These are phyloP conservation scores for Wickerhamomyces tratensis DNA, from an alignment of 805 yeast genomes.

Conservation along the genomic window DNA sequence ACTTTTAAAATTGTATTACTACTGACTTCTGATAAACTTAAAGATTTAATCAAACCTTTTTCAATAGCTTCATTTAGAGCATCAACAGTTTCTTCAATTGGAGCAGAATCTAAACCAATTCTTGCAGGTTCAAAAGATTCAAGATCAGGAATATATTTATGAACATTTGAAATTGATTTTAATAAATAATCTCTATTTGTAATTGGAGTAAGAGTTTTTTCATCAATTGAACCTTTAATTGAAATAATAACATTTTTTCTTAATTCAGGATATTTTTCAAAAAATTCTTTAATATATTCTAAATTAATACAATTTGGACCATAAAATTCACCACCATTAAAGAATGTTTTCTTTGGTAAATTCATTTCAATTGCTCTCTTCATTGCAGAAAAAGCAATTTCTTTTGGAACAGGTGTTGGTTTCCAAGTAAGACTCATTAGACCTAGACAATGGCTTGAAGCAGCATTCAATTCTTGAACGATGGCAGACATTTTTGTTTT, in stretches of 20 bases:
- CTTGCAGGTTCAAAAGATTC: slow-evolving; percentile 71
- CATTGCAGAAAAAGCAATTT: slow-evolving; percentile 43
- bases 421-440: slow-evolving; percentile 77
- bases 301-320: slow-evolving; percentile 49
- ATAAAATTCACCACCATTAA: slow-evolving; percentile 77
- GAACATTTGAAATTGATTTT: slow-evolving; percentile 35
- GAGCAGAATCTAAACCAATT: slow-evolving; percentile 40
- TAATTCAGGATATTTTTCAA: slow-evolving; percentile 44
- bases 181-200: slow-evolving; percentile 38
- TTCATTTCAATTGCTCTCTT: slow-evolving; percentile 35
- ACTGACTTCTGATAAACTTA: slow-evolving; percentile 67
- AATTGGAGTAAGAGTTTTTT: slow-evolving; percentile 31
- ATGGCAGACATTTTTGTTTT: no score
- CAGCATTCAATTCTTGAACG: no score
- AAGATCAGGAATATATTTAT: slow-evolving; percentile 30
- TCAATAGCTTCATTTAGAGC: slow-evolving; percentile 50
- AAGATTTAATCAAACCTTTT: slow-evolving; percentile 56
- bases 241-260: slow-evolving; percentile 48
- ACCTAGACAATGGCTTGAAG: slow-evolving; percentile 46
- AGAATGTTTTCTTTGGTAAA: slow-evolving; percentile 34
- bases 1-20: slow-evolving; percentile 56
- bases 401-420: slow-evolving; percentile 43
- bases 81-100: slow-evolving; percentile 49
- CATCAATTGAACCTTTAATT: slow-evolving; percentile 57
- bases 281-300: slow-evolving; percentile 45